Base-by-base conservation (phyloP, 805 yeast genomes). In the Grigorovia transvaalensis region DNA sequence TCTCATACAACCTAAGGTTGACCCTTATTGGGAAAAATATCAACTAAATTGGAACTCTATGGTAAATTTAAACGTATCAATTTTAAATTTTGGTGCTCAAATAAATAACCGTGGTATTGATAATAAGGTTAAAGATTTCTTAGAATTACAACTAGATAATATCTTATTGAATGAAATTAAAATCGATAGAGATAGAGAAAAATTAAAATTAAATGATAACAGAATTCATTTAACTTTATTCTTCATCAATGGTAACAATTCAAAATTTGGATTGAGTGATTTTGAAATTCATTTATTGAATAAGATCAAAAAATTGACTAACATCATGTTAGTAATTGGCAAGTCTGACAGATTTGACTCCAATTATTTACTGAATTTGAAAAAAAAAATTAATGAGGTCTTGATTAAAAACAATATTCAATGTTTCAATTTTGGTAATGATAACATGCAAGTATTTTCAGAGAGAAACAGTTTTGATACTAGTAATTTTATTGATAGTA, bases 241-340 rank as follows among this genome's bases (percentile, higher is more conserved):
- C 71, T 84, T 89, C 61, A 78, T 89, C 51, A 80, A 82, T 51
- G 74, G 81, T n/a, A 76, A 77, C 9, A 75, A 77, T 46, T 27
- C 19, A 38, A 38, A 20, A 13, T 77, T 74, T 59, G 78, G 77
- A 4, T 53, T 65, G n/a, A 57, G 56, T 29, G 61, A 59, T 18
- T 53, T 59, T 51, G 98, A 91, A 64, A 74, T 85, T 51, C 77
- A 76, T 56, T 74, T 86, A 50, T 85, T 90, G 84, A 79, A 74
- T 58, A 73, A 76, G 47, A 73, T 90, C 49, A 78, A 90, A 15
- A 74, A 78, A 23, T 79, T 82, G 57, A 95, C 86, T 19, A 90
- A 90, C 69, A 76, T 91, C 27, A 79, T 90, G 45, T 96, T 97
- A 1, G 81, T 89, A 27, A 78, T 90, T 53, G 79, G 86, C 41